Base-by-base conservation (phyloP, 371 early-diverging fungal species). In the Massospora cicadina region DNA sequence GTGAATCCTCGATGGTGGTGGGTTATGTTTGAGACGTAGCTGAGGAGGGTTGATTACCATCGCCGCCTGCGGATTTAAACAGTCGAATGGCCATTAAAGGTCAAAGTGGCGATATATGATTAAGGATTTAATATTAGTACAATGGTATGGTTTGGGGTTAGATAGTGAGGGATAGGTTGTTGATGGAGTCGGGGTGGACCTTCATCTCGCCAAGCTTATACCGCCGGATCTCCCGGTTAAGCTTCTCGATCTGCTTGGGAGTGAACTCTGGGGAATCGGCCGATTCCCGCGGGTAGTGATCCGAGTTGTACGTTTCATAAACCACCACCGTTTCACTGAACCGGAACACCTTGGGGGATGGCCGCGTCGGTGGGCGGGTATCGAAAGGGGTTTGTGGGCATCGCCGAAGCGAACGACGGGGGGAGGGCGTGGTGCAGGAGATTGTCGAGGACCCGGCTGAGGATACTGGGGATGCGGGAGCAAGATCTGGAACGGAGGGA, bases 141-240 rank as follows among this genome's bases (percentile, higher is more conserved):
- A n/a, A n/a, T n/a, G n/a, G n/a, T n/a, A n/a, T n/a, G n/a, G n/a
- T n/a, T n/a, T n/a, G n/a, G n/a, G 2, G 21, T 17, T 58, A 58
- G 13, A 58, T 58, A 17, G 12, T 27, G 3, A 61, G 61, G 13
- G 33, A 33, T 10, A 61, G 13, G 33, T 61, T 61, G 23, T 61
- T n/a, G 27, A 61, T 23, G 10, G 61, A 61, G 33, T 61, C 29
- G 24, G 61, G 61, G 33, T 61, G 61, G 29, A 61, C 29, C n/a
- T 21, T 61, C 61, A 61, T 61, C 25, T 61, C 61, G 29, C 12
- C 12, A 2, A 61, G 61, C 61, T 61, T 61, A 33, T 23, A 61
- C 23, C 25, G 10, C 25, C 61, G 29, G 13, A 61, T n/a, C 43
- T 61, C 61, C 33, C 17, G 1, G 25, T 61, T 27, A 13, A 61